Conservation (phyloP, 768 basidiomycete genomes). For the Leccinum disarticulatum region DNA sequence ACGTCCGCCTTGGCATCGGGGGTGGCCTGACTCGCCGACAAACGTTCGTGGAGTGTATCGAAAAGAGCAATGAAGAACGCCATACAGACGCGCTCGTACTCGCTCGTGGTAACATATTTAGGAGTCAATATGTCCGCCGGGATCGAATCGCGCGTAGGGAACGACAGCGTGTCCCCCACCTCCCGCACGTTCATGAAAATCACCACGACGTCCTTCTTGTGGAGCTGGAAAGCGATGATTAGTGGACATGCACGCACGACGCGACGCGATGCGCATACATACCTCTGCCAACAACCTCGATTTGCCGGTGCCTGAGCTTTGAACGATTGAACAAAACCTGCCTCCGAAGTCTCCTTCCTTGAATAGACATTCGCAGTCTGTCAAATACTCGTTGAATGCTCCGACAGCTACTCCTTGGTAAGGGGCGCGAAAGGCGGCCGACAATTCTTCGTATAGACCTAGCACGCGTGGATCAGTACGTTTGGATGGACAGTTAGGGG, state of each 20-base stretch:
- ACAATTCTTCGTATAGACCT: background rate
- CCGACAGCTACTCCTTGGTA: background rate
- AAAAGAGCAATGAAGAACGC: constrained; percentile 19
- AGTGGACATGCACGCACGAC: background rate
- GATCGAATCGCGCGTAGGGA: background rate
- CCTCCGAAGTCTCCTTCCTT: background rate
- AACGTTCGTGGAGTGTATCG: background rate
- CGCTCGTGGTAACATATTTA: background rate
- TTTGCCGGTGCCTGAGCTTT: constrained; percentile 3
- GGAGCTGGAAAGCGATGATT: background rate
- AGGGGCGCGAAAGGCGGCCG: background rate
- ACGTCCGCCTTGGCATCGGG: background rate
- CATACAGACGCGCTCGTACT: background rate
- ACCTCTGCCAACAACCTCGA: constrained; percentile 8
- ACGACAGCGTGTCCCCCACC: background rate
- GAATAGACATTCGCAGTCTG: constrained; percentile 2
- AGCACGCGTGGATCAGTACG: background rate
- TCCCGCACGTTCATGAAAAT: background rate
- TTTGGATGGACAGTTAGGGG: background rate
- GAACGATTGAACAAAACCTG: constrained; percentile 7
- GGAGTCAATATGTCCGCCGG: background rate
- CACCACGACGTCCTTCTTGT: background rate
- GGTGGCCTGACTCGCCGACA: background rate
- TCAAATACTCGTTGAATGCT: constrained; percentile 10
- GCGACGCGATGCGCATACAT: background rate